phyloP scores from a whole-genome alignment of 2,329 filamentous ascomycete genomes.

The Phyllosticta capitalensis region DNA sequence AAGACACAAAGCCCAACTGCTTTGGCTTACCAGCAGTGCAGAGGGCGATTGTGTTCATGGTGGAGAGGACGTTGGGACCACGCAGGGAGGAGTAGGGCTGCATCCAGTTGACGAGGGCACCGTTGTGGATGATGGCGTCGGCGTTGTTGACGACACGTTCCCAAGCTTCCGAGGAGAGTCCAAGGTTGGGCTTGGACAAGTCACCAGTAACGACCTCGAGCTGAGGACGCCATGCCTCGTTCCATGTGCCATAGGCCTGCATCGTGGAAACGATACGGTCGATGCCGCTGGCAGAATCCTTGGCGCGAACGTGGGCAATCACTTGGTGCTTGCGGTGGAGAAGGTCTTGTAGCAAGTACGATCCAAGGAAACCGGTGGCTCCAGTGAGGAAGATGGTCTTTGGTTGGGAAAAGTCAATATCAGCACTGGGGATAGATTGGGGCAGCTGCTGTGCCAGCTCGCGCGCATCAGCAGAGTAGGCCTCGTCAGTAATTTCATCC shows the following conservation, averaged over 20 bases:
- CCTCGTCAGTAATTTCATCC: slow-evolving; percentile 34
- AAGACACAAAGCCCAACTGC: slow-evolving; percentile 70
- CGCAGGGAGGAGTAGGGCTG: slow-evolving; percentile 63
- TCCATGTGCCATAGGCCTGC: slow-evolving; percentile 72
- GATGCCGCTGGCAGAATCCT: slow-evolving; percentile 49
- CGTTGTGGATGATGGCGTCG: slow-evolving; percentile 69
- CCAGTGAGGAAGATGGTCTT: slow-evolving; percentile 73
- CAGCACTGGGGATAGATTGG: slow-evolving; percentile 18
- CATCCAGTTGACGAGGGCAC: slow-evolving; percentile 45
- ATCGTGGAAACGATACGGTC: slow-evolving; percentile 59
- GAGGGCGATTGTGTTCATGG: slow-evolving; percentile 64
- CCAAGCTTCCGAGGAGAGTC: slow-evolving; percentile 59
- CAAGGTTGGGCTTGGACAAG: slow-evolving; percentile 62
- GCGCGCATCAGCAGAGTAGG: slow-evolving; percentile 45
- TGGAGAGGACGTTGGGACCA: slow-evolving; percentile 69
- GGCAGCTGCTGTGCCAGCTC: slow-evolving; percentile 45
- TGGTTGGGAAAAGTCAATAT: slow-evolving; percentile 25
- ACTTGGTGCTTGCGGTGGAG: slow-evolving; percentile 56
- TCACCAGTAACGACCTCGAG: slow-evolving; percentile 65
- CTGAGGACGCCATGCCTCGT: slow-evolving; percentile 54
- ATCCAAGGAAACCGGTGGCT: slow-evolving; percentile 80
- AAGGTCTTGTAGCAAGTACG: slow-evolving; percentile 68
- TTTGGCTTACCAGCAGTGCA: slow-evolving; percentile 73
- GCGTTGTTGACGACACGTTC: slow-evolving; percentile 53
- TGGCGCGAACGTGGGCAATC: slow-evolving; percentile 66